phyloP scores from a whole-genome alignment of 2,329 filamentous ascomycete species.

The Fusarium bulbicola region DNA sequence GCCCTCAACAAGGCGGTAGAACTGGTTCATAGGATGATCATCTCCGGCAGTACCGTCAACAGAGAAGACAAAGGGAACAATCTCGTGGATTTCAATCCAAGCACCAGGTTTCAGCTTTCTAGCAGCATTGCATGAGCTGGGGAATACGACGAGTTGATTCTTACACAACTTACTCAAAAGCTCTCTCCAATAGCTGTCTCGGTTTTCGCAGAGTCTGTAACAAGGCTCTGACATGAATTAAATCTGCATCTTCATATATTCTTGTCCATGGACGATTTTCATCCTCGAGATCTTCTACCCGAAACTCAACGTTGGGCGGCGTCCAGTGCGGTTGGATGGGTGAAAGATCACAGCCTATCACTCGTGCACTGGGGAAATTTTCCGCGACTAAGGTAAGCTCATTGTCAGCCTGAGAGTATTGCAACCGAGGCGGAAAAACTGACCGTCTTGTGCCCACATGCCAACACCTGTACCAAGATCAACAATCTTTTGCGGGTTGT shows the following conservation, averaged over 20 bases:
- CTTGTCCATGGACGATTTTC: constrained; percentile 48
- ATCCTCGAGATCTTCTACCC: constrained; percentile 51
- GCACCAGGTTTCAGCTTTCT: constrained; percentile 51
- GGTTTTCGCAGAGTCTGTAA: constrained; percentile 62
- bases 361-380: constrained; percentile 54
- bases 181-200: constrained; percentile 57
- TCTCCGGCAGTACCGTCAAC: constrained; percentile 44
- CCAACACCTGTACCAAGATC: constrained; percentile 61
- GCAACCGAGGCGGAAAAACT: constrained; percentile 18
- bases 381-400: constrained; percentile 52
- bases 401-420: constrained; percentile 6
- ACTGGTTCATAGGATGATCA: constrained; percentile 45
- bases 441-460: constrained; percentile 66
- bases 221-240: constrained; percentile 63
- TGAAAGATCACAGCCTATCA: constrained; percentile 57
- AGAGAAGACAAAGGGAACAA: constrained; percentile 45
- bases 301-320: constrained; percentile 66
- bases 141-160: not conserved
- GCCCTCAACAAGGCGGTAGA: constrained; percentile 47
- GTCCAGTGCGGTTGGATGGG: constrained; percentile 57
- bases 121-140: constrained; percentile 10
- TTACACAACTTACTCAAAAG: constrained; percentile 49
- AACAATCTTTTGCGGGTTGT: constrained; percentile 58
- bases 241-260: constrained; percentile 55
- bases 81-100: constrained; percentile 53